Evolutionary conservation across 1,284 basidiomycete genomes (phyloP).

Genomic region (Cystobasidium sp.): DNA sequence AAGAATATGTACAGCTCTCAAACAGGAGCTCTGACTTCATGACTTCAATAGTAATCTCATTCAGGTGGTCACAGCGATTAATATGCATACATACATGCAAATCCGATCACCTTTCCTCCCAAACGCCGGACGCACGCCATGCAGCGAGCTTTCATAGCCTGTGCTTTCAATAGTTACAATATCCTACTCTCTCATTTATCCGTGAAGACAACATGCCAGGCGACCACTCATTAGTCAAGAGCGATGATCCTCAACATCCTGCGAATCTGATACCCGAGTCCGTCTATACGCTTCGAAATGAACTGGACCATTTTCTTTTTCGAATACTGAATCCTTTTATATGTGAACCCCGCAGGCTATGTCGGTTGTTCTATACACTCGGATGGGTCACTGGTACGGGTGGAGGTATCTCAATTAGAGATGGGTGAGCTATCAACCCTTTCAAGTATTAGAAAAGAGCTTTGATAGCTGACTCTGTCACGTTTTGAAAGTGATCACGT

Average conservation of each 20-base stretch:
- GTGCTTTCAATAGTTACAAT: no score
- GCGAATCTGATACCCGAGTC: slow-evolving; percentile 76
- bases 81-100: no score
- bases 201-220: neutral
- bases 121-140: no score
- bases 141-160: no score
- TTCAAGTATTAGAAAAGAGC: neutral
- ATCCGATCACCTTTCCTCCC: no score
- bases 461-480: slow-evolving; percentile 11
- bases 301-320: slow-evolving; percentile 49
- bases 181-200: neutral
- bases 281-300: neutral
- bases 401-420: slow-evolving; percentile 70
- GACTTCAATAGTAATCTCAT: no score
- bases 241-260: slow-evolving; percentile 62
- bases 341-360: slow-evolving; percentile 26
- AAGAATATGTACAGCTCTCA: no score
- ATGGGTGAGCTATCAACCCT: slow-evolving; percentile 60
- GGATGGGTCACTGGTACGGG: slow-evolving; percentile 68
- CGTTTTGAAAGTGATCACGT: slow-evolving; percentile 68
- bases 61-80: no score
- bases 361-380: slow-evolving; percentile 63
- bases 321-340: neutral
- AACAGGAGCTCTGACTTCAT: no score
- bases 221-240: slow-evolving; percentile 38